These are phyloP conservation scores for Aspergillus costaricaensis DNA, from an alignment of 2,329 filamentous ascomycete genomes.

Conservation along the genomic window DNA sequence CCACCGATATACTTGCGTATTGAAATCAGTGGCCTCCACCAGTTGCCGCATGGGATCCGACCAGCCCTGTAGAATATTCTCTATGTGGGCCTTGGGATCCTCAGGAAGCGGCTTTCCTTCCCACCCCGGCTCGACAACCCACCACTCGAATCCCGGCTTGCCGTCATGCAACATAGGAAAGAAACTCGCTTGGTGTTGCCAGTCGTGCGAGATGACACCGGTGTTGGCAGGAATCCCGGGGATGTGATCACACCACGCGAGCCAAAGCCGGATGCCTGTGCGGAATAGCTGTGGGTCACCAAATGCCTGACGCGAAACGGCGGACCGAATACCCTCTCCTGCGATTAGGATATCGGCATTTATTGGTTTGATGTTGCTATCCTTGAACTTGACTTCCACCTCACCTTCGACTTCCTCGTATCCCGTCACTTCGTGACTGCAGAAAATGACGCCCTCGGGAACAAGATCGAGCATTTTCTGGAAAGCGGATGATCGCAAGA, in stretches of 20 bases:
- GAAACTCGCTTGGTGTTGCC: slow-evolving; percentile 23
- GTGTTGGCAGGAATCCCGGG: slow-evolving; percentile 15
- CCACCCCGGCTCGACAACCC: slow-evolving; percentile 24
- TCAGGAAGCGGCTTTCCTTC: slow-evolving; percentile 22
- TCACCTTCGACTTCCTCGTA: neutral
- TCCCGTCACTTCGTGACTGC: slow-evolving; percentile 16
- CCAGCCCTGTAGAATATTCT: neutral
- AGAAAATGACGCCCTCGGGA: slow-evolving; percentile 14
- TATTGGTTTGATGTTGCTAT: neutral
- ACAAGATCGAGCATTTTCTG: slow-evolving; percentile 24
- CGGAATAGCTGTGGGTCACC: slow-evolving; percentile 22
- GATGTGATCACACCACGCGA: slow-evolving; percentile 25
- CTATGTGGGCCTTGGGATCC: slow-evolving; percentile 9
- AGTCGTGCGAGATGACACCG: slow-evolving; percentile 18
- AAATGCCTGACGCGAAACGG: slow-evolving; percentile 21
- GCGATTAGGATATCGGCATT: slow-evolving; percentile 21
- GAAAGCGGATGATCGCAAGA: slow-evolving; percentile 23
- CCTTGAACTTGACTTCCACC: neutral
- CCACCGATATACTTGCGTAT: slow-evolving; percentile 6
- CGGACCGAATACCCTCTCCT: slow-evolving; percentile 22
- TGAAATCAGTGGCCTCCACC: neutral
- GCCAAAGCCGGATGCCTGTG: slow-evolving; percentile 24
- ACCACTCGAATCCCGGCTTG: slow-evolving; percentile 25
- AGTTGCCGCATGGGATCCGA: slow-evolving; percentile 5
- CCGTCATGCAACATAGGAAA: slow-evolving; percentile 25